Base-by-base conservation (phyloP, 768 basidiomycete genomes). In the Mycena crocata region DNA sequence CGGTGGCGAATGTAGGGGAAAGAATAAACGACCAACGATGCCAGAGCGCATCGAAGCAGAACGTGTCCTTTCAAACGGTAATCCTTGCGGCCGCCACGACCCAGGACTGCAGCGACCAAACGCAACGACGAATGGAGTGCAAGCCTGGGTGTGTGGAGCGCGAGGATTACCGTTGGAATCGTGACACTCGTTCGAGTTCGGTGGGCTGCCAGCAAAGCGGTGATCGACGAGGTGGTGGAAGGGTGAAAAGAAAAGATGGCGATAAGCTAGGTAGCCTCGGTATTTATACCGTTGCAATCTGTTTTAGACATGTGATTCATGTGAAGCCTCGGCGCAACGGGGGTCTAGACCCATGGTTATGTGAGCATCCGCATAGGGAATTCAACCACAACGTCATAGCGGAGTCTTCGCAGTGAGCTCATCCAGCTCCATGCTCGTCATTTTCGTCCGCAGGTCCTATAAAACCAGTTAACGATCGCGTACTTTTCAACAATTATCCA, bases 51-150 rank as follows among this genome's bases (percentile, higher is more conserved):
- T n/a, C n/a, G n/a, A n/a, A n/a, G n/a, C n/a, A n/a, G n/a, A 31
- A 19, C 12, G 14, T 19, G 19, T 55, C 45, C 60, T 30, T 42
- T 61, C 70, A 69, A 77, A 75, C 77, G 77, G 75, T 76, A 78
- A 78, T 77, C 77, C 79, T 78, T 80, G 79, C 77, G 79, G 79
- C 79, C 79, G 79, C 79, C 79, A 80, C 77, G 76, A 78, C 79
- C 57, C 76, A 76, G 71, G 66, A 55, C 62, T 56, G 55, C 67
- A 55, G 40, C 51, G 35, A 39, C 44, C 72, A 74, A 70, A 75
- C 69, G 76, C 72, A 61, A 66, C 7, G 26, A 46, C 44, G 60
- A 45, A 57, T 35, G 60, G 34, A 26, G 56, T 10, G 61, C 48
- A 19, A 35, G 42, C 49, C 45, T 52, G 61, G 28, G 66, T 67